Conservation (phyloP, 2,329 filamentous ascomycete genomes). For the Curvularia lunata region DNA sequence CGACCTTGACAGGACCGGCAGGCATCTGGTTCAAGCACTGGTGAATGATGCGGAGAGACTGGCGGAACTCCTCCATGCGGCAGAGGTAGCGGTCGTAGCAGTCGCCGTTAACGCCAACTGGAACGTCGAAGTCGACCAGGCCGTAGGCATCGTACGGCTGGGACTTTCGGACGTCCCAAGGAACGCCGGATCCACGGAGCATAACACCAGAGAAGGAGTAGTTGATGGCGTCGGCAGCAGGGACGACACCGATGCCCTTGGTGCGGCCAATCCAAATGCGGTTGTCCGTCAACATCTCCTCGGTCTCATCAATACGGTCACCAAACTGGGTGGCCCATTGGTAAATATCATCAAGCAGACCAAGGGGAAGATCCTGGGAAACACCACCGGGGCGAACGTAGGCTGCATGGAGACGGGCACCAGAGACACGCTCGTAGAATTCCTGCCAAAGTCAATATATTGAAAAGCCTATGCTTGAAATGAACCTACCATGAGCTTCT, state of each 20-base stretch:
- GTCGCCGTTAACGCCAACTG: slow-evolving; percentile 94
- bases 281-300: slow-evolving; percentile 98
- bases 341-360: slow-evolving; percentile 97
- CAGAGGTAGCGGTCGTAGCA: slow-evolving; percentile 99
- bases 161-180: slow-evolving; percentile 96
- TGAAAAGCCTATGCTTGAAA: not conserved
- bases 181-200: slow-evolving; percentile 94
- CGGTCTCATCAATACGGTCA: slow-evolving; percentile 97
- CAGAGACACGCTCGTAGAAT: slow-evolving; percentile 99
- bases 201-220: slow-evolving; percentile 97
- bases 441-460: slow-evolving; percentile 64
- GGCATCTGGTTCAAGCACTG: slow-evolving; percentile 99
- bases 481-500: slow-evolving; percentile 90
- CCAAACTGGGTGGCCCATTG: slow-evolving; percentile 99
- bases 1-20: slow-evolving; percentile 87
- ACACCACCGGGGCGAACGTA: slow-evolving; percentile 97
- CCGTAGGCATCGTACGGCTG: slow-evolving; percentile 98
- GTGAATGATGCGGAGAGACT: slow-evolving; percentile 96
- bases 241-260: slow-evolving; percentile 88
- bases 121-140: slow-evolving; percentile 97
- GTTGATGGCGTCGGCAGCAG: slow-evolving; percentile 92
- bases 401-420: slow-evolving; percentile 94
- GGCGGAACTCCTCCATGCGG: slow-evolving; percentile 99
- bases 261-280: slow-evolving; percentile 98
- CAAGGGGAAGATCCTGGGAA: slow-evolving; percentile 90